phyloP scores from a whole-genome alignment of 345 rosid species.

The Eucalyptus pumila region DNA sequence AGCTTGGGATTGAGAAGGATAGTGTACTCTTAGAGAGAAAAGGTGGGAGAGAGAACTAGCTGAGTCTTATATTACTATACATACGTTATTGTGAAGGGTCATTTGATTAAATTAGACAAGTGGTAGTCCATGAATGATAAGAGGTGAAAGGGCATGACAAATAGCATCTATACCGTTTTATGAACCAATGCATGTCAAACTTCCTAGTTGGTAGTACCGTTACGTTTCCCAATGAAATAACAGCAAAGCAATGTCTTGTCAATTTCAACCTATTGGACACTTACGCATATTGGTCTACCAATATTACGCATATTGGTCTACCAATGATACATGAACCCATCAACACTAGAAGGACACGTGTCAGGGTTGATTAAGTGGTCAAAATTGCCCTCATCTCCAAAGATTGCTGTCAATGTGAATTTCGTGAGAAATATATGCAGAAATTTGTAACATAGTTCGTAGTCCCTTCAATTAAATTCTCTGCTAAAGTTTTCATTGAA shows the following conservation, averaged over 20 bases:
- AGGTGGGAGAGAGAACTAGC: neutral
- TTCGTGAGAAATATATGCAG: neutral
- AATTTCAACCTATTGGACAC: neutral
- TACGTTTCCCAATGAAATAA: neutral
- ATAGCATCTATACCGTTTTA: neutral
- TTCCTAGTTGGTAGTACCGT: neutral
- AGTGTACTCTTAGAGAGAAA: neutral
- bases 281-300: neutral
- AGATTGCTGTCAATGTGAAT: neutral
- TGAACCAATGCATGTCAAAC: neutral
- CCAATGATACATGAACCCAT: neutral
- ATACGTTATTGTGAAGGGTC: neutral
- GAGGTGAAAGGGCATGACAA: neutral
- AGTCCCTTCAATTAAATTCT: neutral
- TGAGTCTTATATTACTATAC: neutral
- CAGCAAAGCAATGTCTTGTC: neutral
- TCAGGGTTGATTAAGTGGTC: neutral
- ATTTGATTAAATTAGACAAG: neutral
- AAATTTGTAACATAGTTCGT: neutral
- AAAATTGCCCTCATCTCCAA: neutral
- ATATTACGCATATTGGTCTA: neutral
- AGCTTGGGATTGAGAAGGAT: neutral
- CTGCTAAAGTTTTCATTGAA: neutral
- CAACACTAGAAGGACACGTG: neutral
- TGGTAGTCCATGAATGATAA: neutral